Conservation (phyloP, 2,329 filamentous ascomycete genomes). For the Apiospora phragmitis region DNA sequence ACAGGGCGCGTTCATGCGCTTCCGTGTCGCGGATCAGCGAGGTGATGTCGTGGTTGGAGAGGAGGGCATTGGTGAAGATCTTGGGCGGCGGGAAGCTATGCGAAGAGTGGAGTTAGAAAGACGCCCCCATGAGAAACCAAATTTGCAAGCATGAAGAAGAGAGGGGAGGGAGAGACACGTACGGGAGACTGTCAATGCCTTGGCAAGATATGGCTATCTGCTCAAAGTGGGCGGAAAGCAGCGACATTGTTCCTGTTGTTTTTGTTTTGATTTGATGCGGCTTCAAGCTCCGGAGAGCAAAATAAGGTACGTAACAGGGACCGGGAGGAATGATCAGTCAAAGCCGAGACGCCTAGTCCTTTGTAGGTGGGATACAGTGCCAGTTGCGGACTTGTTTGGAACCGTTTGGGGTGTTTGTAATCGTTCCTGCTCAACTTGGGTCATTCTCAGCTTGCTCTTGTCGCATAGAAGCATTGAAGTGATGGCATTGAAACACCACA, state of each 20-base stretch:
- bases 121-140: not conserved
- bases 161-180: slow-evolving; percentile 28
- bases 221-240: slow-evolving; percentile 71
- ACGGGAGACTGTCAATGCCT: slow-evolving; percentile 76
- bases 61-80: slow-evolving; percentile 91
- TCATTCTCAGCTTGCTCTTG: not conserved
- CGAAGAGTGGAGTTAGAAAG: slow-evolving; percentile 15
- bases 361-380: not conserved
- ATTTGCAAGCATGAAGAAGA: not conserved
- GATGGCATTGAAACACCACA: not conserved
- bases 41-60: slow-evolving; percentile 89
- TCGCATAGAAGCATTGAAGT: not conserved
- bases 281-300: not conserved
- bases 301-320: not conserved
- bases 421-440: not conserved
- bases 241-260: slow-evolving; percentile 56
- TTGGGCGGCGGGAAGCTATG: slow-evolving; percentile 83
- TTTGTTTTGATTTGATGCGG: slow-evolving; percentile 7
- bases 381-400: not conserved
- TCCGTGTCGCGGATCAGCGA: slow-evolving; percentile 94
- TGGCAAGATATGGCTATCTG: slow-evolving; percentile 76
- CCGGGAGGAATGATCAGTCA: not conserved
- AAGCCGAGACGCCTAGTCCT: not conserved
- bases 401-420: not conserved
- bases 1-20: slow-evolving; percentile 88